Evolutionary conservation across 106 monocot species (phyloP), one percentile per base, ranked within the genome.

Genomic region (Dioscorea dumetorum): DNA sequence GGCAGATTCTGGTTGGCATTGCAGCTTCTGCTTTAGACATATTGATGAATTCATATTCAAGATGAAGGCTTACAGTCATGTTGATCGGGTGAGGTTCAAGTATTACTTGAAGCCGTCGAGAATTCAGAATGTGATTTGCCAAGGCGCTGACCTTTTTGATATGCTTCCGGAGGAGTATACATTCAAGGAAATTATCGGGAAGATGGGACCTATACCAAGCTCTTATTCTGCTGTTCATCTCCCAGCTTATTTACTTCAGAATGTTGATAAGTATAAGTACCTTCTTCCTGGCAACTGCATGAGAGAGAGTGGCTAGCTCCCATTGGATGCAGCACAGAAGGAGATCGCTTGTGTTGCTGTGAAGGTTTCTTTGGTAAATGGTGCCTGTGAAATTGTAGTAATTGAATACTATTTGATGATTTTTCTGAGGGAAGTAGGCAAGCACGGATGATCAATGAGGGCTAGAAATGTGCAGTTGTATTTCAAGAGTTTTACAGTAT

Each of bases 131-230:
- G 84, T 95, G 20, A 91, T 95, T 33, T 95, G 95, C 58, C 52
- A 73, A 53, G 95, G 95, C 9, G 77, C 83, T 0, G 95, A 95
- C 65, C 72, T 95, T 50, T 95, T 91, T 58, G 91, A 95, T 54
- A 95, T 95, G 95, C 75, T 95, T 64, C 95, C 95, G 4, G 91
- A 91, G 67, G 91, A 91, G 79, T 87, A 91, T 58, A 91, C 91
- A 16, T 91, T 91, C 52, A 79, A 87, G 66, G 87, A 84, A 41
- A 87, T 91, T 41, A 87, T 91, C 53, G 84, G 87, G 1, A 91
- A 91, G 80, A 60, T 91, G 84, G 90, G 91, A 23, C 86, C 83
- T 9, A 91, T 91, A 19, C 91, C 91, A 0, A 81, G 82, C 8
- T 73, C 81, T 2, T 79, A 72, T 59, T 91, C 91, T 41, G 91